phyloP scores from a whole-genome alignment of 2,329 filamentous ascomycete species.

The Venturia effusa region DNA sequence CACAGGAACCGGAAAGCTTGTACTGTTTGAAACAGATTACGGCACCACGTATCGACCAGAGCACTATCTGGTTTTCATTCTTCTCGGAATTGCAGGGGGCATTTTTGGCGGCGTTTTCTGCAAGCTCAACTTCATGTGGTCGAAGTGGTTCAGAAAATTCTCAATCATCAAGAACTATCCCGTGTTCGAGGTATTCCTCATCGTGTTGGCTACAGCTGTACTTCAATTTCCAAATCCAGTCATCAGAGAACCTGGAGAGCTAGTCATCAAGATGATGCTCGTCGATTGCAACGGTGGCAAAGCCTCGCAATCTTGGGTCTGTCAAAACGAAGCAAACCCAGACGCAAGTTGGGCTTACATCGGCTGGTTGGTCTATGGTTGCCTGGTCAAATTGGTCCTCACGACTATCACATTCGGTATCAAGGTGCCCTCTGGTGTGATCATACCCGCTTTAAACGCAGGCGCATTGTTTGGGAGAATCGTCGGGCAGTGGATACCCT shows the following conservation, averaged over 20 bases:
- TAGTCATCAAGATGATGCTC: slow-evolving; percentile 45
- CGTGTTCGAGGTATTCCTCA: slow-evolving; percentile 39
- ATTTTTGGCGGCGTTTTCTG: slow-evolving; percentile 50
- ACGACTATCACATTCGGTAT: slow-evolving; percentile 49
- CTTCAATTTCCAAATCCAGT: slow-evolving; percentile 47
- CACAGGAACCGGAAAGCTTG: slow-evolving; percentile 48
- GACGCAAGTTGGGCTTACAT: slow-evolving; percentile 34
- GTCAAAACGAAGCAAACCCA: slow-evolving; percentile 34
- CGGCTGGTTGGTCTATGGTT: slow-evolving; percentile 42
- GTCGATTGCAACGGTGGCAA: slow-evolving; percentile 36
- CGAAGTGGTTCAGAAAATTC: slow-evolving; percentile 42
- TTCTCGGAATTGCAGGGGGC: slow-evolving; percentile 47
- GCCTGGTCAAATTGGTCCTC: slow-evolving; percentile 42
- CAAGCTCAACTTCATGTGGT: slow-evolving; percentile 47
- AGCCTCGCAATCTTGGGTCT: slow-evolving; percentile 35
- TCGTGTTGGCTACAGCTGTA: slow-evolving; percentile 42
- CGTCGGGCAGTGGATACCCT: slow-evolving; percentile 33
- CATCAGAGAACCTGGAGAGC: slow-evolving; percentile 43
- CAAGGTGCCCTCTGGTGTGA: slow-evolving; percentile 50
- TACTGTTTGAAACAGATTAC: slow-evolving; percentile 51
- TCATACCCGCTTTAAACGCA: slow-evolving; percentile 48
- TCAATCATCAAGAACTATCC: slow-evolving; percentile 43
- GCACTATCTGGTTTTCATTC: slow-evolving; percentile 46
- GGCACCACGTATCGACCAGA: slow-evolving; percentile 43
- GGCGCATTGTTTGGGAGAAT: slow-evolving; percentile 49